Conservation (phyloP, 2,329 filamentous ascomycete species). For the Achaetomium macrosporum region DNA sequence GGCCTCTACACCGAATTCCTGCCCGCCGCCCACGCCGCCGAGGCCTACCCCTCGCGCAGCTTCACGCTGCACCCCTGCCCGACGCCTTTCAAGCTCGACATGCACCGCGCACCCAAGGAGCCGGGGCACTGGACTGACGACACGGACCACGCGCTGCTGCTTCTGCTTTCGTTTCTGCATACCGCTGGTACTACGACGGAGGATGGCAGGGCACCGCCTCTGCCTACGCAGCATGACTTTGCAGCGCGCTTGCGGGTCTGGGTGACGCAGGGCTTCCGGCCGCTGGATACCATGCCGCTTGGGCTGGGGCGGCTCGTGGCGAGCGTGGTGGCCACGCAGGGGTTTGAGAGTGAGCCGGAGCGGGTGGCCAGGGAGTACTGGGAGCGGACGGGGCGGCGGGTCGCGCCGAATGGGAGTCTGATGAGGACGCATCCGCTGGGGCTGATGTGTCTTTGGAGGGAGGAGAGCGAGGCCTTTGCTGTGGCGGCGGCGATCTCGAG, state of each 20-base stretch:
- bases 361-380: constrained; percentile 37
- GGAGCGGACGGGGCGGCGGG: constrained; percentile 33
- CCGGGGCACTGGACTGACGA: constrained; percentile 48
- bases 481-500: constrained; percentile 37
- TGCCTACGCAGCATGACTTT: constrained; percentile 31
- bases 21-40: constrained; percentile 30
- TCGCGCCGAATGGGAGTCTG: constrained; percentile 46
- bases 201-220: constrained; percentile 17
- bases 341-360: constrained; percentile 37
- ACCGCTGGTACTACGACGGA: constrained; percentile 17
- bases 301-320: constrained; percentile 45
- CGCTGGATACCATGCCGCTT: constrained; percentile 41
- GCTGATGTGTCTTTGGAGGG: constrained; percentile 38
- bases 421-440: constrained; percentile 50
- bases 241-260: constrained; percentile 42
- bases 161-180: constrained; percentile 43
- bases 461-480: constrained; percentile 38
- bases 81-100: constrained; percentile 39
- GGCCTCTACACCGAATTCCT: constrained; percentile 51
- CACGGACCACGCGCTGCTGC: constrained; percentile 47
- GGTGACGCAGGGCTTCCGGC: constrained; percentile 41
- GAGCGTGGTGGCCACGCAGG: constrained; percentile 35
- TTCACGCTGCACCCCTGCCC: constrained; percentile 36
- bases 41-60: constrained; percentile 33
- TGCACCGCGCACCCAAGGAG: constrained; percentile 38